phyloP scores from a whole-genome alignment of 768 basidiomycete species.

The Mycena sanguinolenta region DNA sequence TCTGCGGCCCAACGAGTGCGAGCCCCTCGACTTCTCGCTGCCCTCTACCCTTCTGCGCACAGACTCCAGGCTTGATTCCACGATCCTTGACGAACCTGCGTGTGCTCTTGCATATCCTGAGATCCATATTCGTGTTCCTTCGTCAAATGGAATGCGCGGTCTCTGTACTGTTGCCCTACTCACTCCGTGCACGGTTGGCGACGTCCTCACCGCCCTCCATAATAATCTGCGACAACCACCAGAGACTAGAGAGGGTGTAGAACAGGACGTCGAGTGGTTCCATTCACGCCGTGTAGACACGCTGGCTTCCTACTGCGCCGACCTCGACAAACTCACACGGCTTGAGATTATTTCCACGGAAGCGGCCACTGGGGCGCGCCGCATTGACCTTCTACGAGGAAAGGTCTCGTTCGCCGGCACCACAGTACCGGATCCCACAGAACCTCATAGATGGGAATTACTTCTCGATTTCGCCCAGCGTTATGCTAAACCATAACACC shows the following conservation, averaged over 20 bases:
- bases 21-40: slow-evolving; percentile 17
- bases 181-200: neutral
- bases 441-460: neutral
- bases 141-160: neutral
- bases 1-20: neutral
- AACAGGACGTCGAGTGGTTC: neutral
- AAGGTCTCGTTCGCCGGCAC: slow-evolving; percentile 9
- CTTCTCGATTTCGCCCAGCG: neutral
- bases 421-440: neutral
- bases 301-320: neutral
- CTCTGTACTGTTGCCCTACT: neutral
- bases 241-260: neutral
- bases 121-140: slow-evolving; percentile 6
- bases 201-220: slow-evolving; percentile 8
- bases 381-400: slow-evolving; percentile 8
- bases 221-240: neutral
- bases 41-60: slow-evolving; percentile 2
- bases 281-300: neutral
- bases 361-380: neutral
- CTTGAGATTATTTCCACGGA: neutral
- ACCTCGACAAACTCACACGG: neutral
- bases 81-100: slow-evolving; percentile 1
- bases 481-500: neutral
- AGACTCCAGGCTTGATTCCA: neutral
- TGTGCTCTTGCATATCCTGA: neutral